Conservation (phyloP, 768 basidiomycete species). For the Termitomyces eurrhizus region DNA sequence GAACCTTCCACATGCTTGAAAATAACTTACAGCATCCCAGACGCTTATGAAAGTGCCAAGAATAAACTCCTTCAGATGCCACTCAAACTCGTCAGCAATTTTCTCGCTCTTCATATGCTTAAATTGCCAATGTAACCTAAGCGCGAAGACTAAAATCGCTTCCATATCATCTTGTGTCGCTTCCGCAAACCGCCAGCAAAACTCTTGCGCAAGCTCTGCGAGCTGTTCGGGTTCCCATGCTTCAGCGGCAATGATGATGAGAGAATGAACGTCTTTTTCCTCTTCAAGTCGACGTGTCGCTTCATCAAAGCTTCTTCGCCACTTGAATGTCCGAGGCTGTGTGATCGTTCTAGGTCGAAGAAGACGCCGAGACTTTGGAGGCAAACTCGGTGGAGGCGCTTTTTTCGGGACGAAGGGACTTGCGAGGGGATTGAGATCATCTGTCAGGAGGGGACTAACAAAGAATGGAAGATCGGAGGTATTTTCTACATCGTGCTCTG, state of each 20-base stretch:
- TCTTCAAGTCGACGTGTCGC: conserved; percentile 3
- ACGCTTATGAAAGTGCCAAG: conserved; percentile 17
- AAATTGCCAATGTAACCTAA: conserved; percentile 11
- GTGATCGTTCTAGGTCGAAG: conserved; percentile 12
- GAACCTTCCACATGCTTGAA: background rate
- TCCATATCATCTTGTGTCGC: conserved; percentile 5
- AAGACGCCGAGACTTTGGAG: conserved; percentile 11
- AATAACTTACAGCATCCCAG: conserved; percentile 19
- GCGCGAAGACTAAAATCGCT: conserved; percentile 8
- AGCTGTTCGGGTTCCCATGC: conserved; percentile 13
- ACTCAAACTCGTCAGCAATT: conserved; percentile 11
- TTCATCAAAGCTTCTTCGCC: conserved; percentile 13
- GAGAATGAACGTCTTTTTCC: conserved; percentile 11
- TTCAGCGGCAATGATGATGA: conserved; percentile 11
- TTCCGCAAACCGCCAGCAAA: conserved; percentile 15
- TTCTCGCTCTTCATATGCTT: conserved; percentile 11
- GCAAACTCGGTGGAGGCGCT: background rate
- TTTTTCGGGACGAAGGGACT: conserved; percentile 9
- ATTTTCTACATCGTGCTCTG: background rate
- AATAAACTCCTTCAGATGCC: conserved; percentile 16
- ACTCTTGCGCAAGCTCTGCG: conserved; percentile 17
- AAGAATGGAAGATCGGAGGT: background rate
- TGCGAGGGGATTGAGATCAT: conserved; percentile 10
- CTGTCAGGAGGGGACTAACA: conserved; percentile 5
- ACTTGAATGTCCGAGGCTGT: conserved; percentile 10